Evolutionary conservation across 495 filamentous ascomycete species (phyloP), one percentile per base, ranked within the genome.

Genomic region (Opeltia flavorubescens): DNA sequence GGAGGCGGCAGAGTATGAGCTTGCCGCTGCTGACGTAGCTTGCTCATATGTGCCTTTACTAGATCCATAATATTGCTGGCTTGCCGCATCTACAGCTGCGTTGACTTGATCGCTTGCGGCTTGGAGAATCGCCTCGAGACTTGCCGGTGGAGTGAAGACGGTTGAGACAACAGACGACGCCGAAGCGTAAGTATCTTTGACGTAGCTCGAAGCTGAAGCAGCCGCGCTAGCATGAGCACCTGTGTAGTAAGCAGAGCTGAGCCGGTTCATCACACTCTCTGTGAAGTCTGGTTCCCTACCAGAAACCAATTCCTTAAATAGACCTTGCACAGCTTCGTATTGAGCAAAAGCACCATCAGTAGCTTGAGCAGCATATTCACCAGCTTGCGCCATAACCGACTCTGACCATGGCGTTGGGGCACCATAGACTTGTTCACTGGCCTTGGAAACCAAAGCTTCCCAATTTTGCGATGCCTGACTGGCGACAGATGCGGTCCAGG

Each of bases 241-340:
- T 1, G 69, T 74, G 51, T 75, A 67, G 55, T 79, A 79, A 2
- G 78, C 84, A 2, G 74, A 76, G 27, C 70, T 71, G 5, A 95
- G 70, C 18, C 81, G 74, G 46, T 66, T 77, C 66, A 87, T 74
- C 0, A 89, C 81, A 47, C 80, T 84, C 52, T 95, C 85, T 0
- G 83, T 86, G 55, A 85, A 94, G 12, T 78, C 73, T 4, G 85
- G 82, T 58, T 94, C 84, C 61, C 80, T 83, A 21, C 83, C 88
- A 38, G 66, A 57, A 23, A 95, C 65, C 2, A 94, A 65, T 54
- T 95, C 86, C 11, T 79, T 81, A 12, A 95, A 71, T 1, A 94
- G 67, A 18, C 68, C 74, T 55, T 80, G 75, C 2, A 93, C 66
- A n/a, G 72, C 80, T 7, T 74, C 71, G 50, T 83, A 88, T 44